Percentiles rank a stretch among this genome's conserved stretches.
These are phyloP conservation scores for Mucor irregularis DNA, from an alignment of 371 early-diverging fungal genomes.

Conservation along the genomic window DNA sequence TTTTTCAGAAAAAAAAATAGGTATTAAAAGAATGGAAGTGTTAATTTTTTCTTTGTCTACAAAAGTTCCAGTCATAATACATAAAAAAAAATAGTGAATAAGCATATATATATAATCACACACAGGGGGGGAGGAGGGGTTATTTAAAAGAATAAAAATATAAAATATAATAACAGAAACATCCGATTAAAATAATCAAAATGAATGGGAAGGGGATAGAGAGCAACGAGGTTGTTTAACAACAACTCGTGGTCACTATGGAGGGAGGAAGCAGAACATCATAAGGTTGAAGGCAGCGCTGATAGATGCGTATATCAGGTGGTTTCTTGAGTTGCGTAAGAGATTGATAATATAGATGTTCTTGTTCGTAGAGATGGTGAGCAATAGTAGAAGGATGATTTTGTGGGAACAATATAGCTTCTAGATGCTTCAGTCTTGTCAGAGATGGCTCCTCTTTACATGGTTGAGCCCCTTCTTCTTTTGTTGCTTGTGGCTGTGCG, in stretches of 20 bases:
- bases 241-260: background rate
- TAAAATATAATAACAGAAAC: conserved; percentile 17
- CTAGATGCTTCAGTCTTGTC: too few relatives aligned
- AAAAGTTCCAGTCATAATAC: conserved; percentile 11
- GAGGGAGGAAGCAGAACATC: background rate
- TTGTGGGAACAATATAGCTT: too few relatives aligned
- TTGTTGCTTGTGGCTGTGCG: background rate
- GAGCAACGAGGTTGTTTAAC: conserved; percentile 1
- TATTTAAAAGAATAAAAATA: conserved; percentile 3
- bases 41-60: conserved; percentile 9
- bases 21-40: background rate
- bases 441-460: too few relatives aligned
- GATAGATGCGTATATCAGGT: conserved; percentile 9
- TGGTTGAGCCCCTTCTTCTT: too few relatives aligned
- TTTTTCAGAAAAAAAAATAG: too few relatives aligned
- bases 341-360: background rate
- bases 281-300: background rate
- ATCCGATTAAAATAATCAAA: conserved; percentile 13
- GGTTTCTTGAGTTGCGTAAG: conserved; percentile 18
- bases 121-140: background rate
- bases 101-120: conserved; percentile 9
- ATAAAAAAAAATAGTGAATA: background rate
- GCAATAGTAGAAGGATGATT: too few relatives aligned
- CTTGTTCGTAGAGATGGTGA: background rate
- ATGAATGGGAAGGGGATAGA: conserved; percentile 3